phyloP scores from a whole-genome alignment of 805 yeast genomes.

The Candida yuanshanica region DNA sequence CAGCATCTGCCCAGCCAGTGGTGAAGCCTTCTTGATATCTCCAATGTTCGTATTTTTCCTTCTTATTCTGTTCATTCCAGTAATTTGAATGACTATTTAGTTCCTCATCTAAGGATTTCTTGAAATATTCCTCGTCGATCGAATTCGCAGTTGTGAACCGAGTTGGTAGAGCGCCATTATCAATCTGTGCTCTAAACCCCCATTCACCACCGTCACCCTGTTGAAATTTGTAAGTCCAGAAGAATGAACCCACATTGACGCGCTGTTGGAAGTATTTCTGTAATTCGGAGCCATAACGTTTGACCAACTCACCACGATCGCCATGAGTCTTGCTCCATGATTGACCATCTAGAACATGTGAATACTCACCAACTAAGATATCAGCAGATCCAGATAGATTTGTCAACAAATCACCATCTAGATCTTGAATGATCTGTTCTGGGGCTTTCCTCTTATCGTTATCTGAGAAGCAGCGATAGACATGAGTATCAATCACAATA shows the following conservation, averaged over 20 bases:
- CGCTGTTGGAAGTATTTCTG: conserved; percentile 39
- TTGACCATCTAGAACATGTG: conserved; percentile 74
- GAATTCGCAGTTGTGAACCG: conserved; percentile 22
- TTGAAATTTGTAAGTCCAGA: conserved; percentile 89
- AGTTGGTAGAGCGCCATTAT: conserved; percentile 49
- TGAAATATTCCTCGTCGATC: conserved; percentile 38
- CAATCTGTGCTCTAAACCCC: conserved; percentile 80
- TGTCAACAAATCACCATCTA: conserved; percentile 44
- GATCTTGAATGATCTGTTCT: conserved; percentile 52
- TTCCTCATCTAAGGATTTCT: conserved; percentile 33
- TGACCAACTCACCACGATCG: conserved; percentile 51
- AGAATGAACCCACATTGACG: conserved; percentile 68
- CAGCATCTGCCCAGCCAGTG: conserved; percentile 69
- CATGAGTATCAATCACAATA: conserved; percentile 76
- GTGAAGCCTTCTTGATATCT: conserved; percentile 74
- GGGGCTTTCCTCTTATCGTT: conserved; percentile 64
- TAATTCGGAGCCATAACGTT: conserved; percentile 57
- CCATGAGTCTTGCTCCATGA: conserved; percentile 57
- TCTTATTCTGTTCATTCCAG: conserved; percentile 58
- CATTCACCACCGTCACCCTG: conserved; percentile 95
- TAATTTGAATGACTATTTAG: conserved; percentile 48
- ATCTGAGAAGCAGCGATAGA: conserved; percentile 81
- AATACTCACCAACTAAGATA: conserved; percentile 81
- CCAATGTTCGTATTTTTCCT: conserved; percentile 71
- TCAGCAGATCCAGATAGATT: conserved; percentile 52